Evolutionary conservation across 2,329 filamentous ascomycete genomes (phyloP), one percentile per base, ranked within the genome.

Genomic region (Mycosphaerelloides madeirae): DNA sequence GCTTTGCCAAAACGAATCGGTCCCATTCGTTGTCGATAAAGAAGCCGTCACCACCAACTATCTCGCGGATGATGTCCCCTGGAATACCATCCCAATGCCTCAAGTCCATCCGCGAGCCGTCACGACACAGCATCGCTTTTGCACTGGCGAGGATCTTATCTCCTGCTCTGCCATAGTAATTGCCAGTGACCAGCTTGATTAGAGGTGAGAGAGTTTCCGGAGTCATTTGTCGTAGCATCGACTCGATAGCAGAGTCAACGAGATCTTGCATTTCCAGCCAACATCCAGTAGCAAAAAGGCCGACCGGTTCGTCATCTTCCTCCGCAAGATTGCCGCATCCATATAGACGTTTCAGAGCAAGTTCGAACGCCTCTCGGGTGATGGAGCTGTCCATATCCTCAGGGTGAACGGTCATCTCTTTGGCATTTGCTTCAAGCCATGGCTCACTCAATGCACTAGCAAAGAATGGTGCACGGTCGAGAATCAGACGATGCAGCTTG

Each of bases 261-360:
- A 79, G 60, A 49, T 78, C 75, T 34, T 74, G 69, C 74, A 79
- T 78, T 50, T 79, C 76, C 16, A 79, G 65, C 76, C 76, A 79
- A 58, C 74, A 78, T 13, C 70, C 75, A 3, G 74, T 77, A 1
- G 76, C 75, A 53, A 79, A 78, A 3, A 79, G 59, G 11, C 73
- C 73, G 28, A 77, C 63, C n/a, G 76, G 73, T 50, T 77, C 69
- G 9, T 63, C 61, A 41, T 78, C 74, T 49, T 76, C 73, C 46
- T 78, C 74, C 16, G 66, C 62, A 3, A 68, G 60, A 15, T 70
- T 68, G 32, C 69, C 65, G 6, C 69, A 72, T 8, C 76, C 76
- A 58, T 79, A 79, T 0, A 79, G 65, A 41, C 74, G 67, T 49
- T 74, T 76, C 29, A 79, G 62, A 2, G 75, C 75, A 31, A 79